Base-by-base conservation (phyloP, 768 basidiomycete species). In the Galerina sulciceps region DNA sequence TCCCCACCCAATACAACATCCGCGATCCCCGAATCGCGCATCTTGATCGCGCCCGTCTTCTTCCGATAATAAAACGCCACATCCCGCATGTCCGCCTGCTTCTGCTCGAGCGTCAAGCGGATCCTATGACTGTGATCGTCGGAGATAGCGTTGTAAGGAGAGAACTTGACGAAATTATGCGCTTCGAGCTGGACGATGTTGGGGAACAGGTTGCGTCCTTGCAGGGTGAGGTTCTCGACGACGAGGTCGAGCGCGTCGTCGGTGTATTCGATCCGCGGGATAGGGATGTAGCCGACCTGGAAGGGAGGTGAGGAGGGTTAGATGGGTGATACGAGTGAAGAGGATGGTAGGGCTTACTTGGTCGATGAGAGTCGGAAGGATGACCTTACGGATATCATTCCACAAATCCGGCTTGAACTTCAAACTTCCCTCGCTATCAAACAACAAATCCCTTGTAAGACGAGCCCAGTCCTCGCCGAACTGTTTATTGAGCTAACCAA, bases 61-160 rank as follows among this genome's bases (percentile, higher is more conserved):
- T 88, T 93, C 64, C 80, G 82, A 80, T 93, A 94, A 70, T 89
- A 93, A 73, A 98, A 96, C 6, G 91, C 89, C 14, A 97, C 91
- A 65, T 97, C 95, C 11, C 91, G 85, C 85, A 99, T 90, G 64
- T 96, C 94, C 6, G 91, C 90, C 70, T 98, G 95, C 65, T 96
- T 91, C 72, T 98, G 94, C 23, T 79, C 79, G 38, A 97, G 79
- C 6, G 85, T 86, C 54, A 97, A 70, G 36, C 82, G 88, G 68
- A 97, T 86, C 17, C 4, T n/a, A 8, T 96, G 93, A 64, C 83
- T 81, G 23, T 79, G 71, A 61, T 85, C 79, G 69, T 93, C 92
- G 8, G 73, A 65, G 47, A 80, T 78, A 4, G 73, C 62, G 17
- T 72, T 65, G 77, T 95, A 94, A 0, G 94, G 94, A 26, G 86